Evolutionary conservation across 164 flowering plant genomes (phyloP).

Genomic region (Stephania cephalantha): DNA sequence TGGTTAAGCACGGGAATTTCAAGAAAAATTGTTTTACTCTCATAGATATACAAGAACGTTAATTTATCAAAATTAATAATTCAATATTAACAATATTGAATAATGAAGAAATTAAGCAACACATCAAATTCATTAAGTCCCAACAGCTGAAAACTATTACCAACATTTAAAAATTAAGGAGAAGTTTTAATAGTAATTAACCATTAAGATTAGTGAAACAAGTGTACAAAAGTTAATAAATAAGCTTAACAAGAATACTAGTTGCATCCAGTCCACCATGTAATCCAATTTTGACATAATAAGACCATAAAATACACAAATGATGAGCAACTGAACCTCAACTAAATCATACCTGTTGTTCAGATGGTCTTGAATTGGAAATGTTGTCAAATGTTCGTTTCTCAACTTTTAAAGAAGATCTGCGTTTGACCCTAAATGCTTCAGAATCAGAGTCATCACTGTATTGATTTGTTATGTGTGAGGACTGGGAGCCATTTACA

Average conservation of each 20-base stretch:
- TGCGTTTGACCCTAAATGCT: conserved; percentile 73
- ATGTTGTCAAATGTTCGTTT: conserved; percentile 26
- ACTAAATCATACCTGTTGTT: conserved; percentile 42
- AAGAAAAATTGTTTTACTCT: no score
- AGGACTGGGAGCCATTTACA: conserved; percentile 14
- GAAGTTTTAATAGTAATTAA: no score
- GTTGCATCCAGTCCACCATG: neutral
- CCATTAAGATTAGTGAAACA: neutral
- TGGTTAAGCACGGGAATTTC: no score
- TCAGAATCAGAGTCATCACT: conserved; percentile 74
- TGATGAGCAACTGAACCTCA: neutral
- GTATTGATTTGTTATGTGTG: conserved; percentile 21
- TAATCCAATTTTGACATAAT: neutral
- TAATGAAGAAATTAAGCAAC: no score
- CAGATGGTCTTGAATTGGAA: conserved; percentile 24
- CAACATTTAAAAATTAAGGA: no score
- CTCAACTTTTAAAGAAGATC: conserved; percentile 41
- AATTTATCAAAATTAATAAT: no score
- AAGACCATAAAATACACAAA: neutral
- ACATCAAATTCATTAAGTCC: no score
- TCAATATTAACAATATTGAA: no score
- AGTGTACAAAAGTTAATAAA: neutral
- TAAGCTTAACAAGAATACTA: neutral
- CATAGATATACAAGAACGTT: no score
- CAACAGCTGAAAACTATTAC: no score